Base-by-base conservation (phyloP, 2,329 filamentous ascomycete species). In the Chrysoporthe deuterocubensis region DNA sequence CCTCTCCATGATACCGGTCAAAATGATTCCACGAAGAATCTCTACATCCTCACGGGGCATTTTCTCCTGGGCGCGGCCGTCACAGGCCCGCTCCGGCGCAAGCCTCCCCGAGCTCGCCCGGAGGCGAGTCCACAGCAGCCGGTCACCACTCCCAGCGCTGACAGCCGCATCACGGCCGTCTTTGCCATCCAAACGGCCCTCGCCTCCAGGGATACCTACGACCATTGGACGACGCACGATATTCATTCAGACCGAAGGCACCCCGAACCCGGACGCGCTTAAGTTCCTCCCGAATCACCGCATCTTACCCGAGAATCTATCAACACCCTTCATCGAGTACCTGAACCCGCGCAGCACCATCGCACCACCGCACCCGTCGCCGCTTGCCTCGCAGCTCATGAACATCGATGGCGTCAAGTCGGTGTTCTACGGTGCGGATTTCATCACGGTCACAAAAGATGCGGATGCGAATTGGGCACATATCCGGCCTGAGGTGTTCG, bases 201-300 rank as follows among this genome's bases (percentile, higher is more conserved):
- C 68, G 16, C 65, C 69, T 32, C 70, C 70, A 64, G 72, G 61
- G 69, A 44, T 67, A 64, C 16, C 42, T 69, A 37, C 64, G 59
- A 74, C 77, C 42, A 75, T 75, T 65, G 81, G 81, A 62, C 78
- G 78, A 69, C 90, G 95, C 71, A 94, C 89, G 34, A 97, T 99
- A 79, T 99, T 98, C 83, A 99, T 99, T 76, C 96, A 99, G 81
- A 98, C 95, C 5, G 95, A 98, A 77, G 88, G 87, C 72, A 99
- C 96, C 1, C 96, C 96, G 37, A 99, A 99, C 80, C 85, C 89
- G n/a, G 94, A 98, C 82, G 94, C 94, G 44, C 86, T 98, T 75
- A 99, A 99, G 82, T 99, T 99, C 81, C 87, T 96, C 50, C 96
- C 96, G 1, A 97, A 97, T 81, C 90, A 93, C 79, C 88, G 87